Base-by-base conservation (phyloP, 139 green algal species). In the Gonium pectorale region DNA sequence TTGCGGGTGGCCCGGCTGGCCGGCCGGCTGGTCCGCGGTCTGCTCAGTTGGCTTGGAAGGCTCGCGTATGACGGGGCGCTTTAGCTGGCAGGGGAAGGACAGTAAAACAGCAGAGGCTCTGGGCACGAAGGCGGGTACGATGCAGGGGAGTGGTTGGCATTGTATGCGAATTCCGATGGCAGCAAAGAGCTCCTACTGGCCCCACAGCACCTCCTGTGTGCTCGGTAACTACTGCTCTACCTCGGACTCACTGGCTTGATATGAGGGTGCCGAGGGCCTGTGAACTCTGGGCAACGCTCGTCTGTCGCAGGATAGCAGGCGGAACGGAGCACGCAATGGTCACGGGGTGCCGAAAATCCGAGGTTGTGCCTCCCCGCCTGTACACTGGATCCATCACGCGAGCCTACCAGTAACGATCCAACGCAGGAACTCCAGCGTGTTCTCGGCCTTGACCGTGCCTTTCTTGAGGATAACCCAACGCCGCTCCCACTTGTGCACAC, bases 381-480 rank as follows among this genome's bases (percentile, higher is more conserved):
- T 56, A 17, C 56, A 29, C 56, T 64, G 56, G 24, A n/a, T n/a
- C n/a, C n/a, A n/a, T n/a, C n/a, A n/a, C n/a, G n/a, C 29, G 31
- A 19, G 40, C 68, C 60, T 37, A 89, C 86, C 86, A 81, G 89
- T 92, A n/a, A 79, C 60, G 24, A 90, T 81, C 89, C 89, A 92
- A 15, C 82, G 87, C 62, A 89, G 60, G 51, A 92, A 70, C 78
- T 85, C 54, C 35, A 90, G 77, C 31, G 44, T 66, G 3, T 79
- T 78, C 35, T 86, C 85, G 24, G 27, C 59, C n/a, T 80, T 85
- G 5, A 70, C 11, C 2, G 59, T 75, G 44, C 67, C 78, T 37
- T 86, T 79, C 40, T 83, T 87, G 46, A 62, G 67, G 1, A 56
- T 24, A 5, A 88, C 68, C 63, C 77, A 82, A 15, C 66, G 63